phyloP scores from a whole-genome alignment of 495 filamentous ascomycete genomes.

The Letharia lupina region DNA sequence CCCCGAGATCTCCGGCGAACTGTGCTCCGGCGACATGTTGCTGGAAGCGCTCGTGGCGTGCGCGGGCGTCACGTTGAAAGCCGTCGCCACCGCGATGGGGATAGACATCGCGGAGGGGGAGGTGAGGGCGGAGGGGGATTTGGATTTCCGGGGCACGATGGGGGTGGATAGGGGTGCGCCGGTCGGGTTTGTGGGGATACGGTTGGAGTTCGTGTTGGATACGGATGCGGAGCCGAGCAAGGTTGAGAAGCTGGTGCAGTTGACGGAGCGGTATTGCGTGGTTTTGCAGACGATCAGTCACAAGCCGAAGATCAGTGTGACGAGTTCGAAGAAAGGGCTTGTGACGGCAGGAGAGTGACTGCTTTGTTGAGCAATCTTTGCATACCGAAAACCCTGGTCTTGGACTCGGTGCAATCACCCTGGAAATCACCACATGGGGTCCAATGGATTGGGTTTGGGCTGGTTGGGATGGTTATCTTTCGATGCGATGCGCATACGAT shows the following conservation, averaged over 20 bases:
- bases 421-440: background rate
- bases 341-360: background rate
- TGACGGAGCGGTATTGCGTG: conserved; percentile 35
- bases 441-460: background rate
- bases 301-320: conserved; percentile 22
- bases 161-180: conserved; percentile 31
- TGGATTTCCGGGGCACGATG: conserved; percentile 35
- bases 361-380: no score
- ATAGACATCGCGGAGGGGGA: conserved; percentile 27
- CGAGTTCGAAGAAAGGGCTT: background rate
- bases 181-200: conserved; percentile 32
- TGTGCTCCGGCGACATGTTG: conserved; percentile 35
- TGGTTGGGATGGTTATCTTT: background rate
- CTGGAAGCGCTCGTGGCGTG: conserved; percentile 35
- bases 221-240: conserved; percentile 28
- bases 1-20: conserved; percentile 31
- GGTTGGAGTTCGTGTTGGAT: conserved; percentile 29
- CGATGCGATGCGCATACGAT: background rate
- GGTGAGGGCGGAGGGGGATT: conserved; percentile 32
- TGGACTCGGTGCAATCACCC: background rate
- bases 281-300: conserved; percentile 34
- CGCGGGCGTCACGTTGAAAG: conserved; percentile 34
- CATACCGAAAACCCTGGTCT: background rate
- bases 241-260: conserved; percentile 31
- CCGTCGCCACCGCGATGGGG: conserved; percentile 31